Conservation (phyloP, 768 basidiomycete genomes). For the Suillus plorans region DNA sequence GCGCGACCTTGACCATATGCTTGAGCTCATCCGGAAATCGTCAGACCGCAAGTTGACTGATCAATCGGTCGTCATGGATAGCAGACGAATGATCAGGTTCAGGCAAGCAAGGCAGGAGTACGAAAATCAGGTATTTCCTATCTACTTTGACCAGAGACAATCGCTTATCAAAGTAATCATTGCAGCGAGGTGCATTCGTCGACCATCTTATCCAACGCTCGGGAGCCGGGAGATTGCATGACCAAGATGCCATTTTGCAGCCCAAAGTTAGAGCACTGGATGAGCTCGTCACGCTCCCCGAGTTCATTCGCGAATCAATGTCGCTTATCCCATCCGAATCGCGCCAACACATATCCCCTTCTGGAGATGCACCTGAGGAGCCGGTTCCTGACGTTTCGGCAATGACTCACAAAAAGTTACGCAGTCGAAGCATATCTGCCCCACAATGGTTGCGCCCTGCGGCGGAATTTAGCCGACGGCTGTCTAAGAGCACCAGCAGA, state of each 20-base stretch:
- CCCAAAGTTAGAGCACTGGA: slow-evolving; percentile 6
- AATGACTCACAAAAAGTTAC: slow-evolving; percentile 30
- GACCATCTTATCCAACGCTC: slow-evolving; percentile 73
- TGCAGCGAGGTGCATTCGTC: slow-evolving; percentile 72
- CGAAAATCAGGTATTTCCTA: slow-evolving; percentile 53
- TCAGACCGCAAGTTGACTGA: slow-evolving; percentile 64
- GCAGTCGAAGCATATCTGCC: slow-evolving; percentile 56
- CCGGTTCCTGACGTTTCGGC: slow-evolving; percentile 15
- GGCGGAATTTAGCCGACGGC: slow-evolving; percentile 5
- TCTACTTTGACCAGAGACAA: neutral
- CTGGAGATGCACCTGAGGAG: slow-evolving; percentile 13
- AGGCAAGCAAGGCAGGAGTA: slow-evolving; percentile 61
- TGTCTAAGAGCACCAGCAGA: slow-evolving; percentile 19
- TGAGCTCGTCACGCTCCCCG: slow-evolving; percentile 47
- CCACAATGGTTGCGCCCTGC: slow-evolving; percentile 55
- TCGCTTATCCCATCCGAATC: slow-evolving; percentile 31
- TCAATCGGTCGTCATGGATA: slow-evolving; percentile 70
- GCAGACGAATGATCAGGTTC: slow-evolving; percentile 51
- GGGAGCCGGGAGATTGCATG: slow-evolving; percentile 67
- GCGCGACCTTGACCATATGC: slow-evolving; percentile 66
- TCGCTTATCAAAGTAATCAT: slow-evolving; percentile 12
- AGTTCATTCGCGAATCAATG: slow-evolving; percentile 60
- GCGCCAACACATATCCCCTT: neutral
- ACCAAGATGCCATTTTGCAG: slow-evolving; percentile 67
- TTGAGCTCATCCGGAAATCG: slow-evolving; percentile 70